phyloP scores from a whole-genome alignment of 164 flowering plant species.

The Tinospora cordifolia region DNA sequence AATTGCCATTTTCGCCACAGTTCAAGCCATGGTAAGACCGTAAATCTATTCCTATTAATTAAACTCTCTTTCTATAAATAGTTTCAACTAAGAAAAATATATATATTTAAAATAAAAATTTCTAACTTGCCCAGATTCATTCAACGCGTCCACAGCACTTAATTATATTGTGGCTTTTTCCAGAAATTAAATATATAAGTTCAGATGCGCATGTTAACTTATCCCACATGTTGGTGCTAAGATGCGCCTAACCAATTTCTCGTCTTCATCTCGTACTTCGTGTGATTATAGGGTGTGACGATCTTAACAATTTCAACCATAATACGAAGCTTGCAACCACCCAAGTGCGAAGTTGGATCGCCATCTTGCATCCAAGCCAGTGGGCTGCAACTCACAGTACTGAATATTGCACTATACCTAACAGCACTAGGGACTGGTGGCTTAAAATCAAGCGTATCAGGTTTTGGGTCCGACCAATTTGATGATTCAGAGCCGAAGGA shows the following conservation, averaged over 20 bases:
- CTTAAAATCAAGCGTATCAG: constrained; percentile 86
- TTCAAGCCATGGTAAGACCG: constrained; percentile 66
- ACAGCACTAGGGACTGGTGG: constrained; percentile 96
- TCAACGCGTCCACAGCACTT: too few relatives aligned
- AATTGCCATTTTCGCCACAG: constrained; percentile 68
- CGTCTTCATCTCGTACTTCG: background rate
- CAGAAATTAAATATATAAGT: too few relatives aligned
- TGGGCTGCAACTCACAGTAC: constrained; percentile 46
- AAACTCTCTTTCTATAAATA: too few relatives aligned
- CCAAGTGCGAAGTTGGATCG: constrained; percentile 34
- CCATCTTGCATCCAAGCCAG: constrained; percentile 49
- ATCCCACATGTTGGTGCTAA: background rate
- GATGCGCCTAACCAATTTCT: background rate
- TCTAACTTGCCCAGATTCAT: too few relatives aligned
- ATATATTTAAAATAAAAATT: too few relatives aligned
- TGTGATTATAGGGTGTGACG: constrained; percentile 65
- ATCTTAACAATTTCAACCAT: constrained; percentile 69
- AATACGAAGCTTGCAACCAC: constrained; percentile 70
- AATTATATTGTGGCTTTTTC: background rate
- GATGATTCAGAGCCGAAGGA: constrained; percentile 57
- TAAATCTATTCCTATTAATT: too few relatives aligned
- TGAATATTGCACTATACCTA: constrained; percentile 68
- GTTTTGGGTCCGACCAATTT: constrained; percentile 93
- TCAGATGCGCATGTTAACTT: too few relatives aligned
- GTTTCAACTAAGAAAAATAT: too few relatives aligned